Percentiles rank a stretch among this genome's conserved stretches.
Conservation (phyloP, 768 basidiomycete genomes). For the Naganishia vishniacii region DNA sequence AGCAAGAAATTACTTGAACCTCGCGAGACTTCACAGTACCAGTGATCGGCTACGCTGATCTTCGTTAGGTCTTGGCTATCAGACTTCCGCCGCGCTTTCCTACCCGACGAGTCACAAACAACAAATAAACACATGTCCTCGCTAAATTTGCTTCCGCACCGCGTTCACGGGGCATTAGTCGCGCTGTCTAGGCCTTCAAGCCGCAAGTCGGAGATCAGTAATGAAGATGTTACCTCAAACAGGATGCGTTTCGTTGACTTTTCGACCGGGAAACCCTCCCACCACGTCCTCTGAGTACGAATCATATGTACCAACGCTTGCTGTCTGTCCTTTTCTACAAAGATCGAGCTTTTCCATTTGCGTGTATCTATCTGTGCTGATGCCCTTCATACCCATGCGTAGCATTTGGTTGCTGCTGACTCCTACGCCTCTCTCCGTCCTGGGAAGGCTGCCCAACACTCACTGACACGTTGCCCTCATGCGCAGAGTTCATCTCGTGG, state of each 20-base stretch:
- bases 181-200: too few relatives aligned
- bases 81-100: background rate
- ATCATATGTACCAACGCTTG: too few relatives aligned
- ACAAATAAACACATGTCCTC: constrained; percentile 10
- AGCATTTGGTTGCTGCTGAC: background rate
- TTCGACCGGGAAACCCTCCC: too few relatives aligned
- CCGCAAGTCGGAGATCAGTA: too few relatives aligned
- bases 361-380: background rate
- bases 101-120: constrained; percentile 18
- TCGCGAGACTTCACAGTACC: background rate
- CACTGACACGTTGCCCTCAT: background rate
- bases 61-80: background rate
- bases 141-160: background rate
- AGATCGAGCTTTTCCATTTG: background rate
- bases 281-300: too few relatives aligned
- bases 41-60: too few relatives aligned
- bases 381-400: background rate
- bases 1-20: background rate
- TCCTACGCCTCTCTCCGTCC: constrained; percentile 3
- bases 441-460: background rate
- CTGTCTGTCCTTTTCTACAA: background rate
- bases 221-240: too few relatives aligned
- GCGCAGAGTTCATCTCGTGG: background rate
- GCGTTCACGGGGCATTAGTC: too few relatives aligned
- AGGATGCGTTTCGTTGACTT: too few relatives aligned